These are phyloP conservation scores for Albizia julibrissin DNA, from an alignment of 306 rosid genomes.

Conservation along the genomic window DNA sequence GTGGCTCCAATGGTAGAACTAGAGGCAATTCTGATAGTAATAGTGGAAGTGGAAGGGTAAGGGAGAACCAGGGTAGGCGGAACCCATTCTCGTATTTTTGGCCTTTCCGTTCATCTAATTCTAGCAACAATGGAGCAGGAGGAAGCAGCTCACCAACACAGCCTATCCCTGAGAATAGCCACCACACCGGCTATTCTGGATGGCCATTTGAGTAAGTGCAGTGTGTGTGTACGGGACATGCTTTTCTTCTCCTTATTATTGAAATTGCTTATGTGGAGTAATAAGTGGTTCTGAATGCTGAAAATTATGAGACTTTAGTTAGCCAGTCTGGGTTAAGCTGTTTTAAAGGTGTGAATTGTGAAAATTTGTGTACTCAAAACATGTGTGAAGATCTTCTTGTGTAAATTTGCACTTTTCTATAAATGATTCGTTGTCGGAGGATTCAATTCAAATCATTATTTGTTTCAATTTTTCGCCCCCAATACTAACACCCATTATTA, in stretches of 20 bases:
- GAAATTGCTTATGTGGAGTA: not conserved
- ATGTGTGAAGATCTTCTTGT: not conserved
- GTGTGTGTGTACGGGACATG: not conserved
- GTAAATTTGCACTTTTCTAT: not conserved
- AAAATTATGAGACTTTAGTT: not conserved
- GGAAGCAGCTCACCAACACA: conserved; percentile 53
- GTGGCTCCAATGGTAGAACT: conserved; percentile 35
- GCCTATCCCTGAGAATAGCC: conserved; percentile 21
- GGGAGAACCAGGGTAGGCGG: conserved; percentile 50
- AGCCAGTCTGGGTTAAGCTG: not conserved
- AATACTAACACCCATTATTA: not conserved
- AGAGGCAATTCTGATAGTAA: conserved; percentile 31
- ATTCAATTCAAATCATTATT: not conserved
- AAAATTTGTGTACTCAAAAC: not conserved
- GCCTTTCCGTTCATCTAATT: conserved; percentile 68
- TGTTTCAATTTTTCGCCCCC: not conserved
- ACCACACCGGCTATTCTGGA: conserved; percentile 5
- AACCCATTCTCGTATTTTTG: conserved; percentile 56
- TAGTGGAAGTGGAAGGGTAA: conserved; percentile 39
- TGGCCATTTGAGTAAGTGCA: conserved; percentile 5
- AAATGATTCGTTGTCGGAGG: not conserved
- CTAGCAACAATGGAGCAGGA: conserved; percentile 45
- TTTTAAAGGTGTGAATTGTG: not conserved
- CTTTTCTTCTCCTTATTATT: not conserved
- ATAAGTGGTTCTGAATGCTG: not conserved